A percentile compares a stretch with the other conserved stretches of the same genome.
phyloP scores from a whole-genome alignment of 176 grass and related monocot genomes.

The Canna indica region DNA sequence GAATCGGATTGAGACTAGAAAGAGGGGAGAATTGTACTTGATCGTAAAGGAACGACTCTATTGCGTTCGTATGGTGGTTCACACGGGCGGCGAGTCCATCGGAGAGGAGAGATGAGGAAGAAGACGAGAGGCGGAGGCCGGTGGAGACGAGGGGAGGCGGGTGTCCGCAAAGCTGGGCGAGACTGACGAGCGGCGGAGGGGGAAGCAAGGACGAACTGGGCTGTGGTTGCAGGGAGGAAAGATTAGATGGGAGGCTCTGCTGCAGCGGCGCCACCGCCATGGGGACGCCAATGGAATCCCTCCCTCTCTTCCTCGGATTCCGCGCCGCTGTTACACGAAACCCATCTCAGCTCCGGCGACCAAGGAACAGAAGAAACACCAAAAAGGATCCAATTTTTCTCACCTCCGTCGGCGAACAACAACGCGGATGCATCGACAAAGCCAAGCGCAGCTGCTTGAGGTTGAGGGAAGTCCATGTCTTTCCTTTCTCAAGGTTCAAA shows the following conservation, averaged over 20 bases:
- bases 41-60: constrained; percentile 1
- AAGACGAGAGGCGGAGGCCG: constrained; percentile 4
- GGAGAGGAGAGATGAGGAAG: background rate
- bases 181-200: background rate
- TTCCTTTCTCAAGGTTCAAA: background rate
- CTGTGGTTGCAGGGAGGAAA: background rate
- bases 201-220: background rate
- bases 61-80: background rate
- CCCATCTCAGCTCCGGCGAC: background rate
- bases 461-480: constrained; percentile 10
- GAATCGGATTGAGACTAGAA: background rate
- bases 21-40: too few relatives aligned
- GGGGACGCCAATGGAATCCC: background rate
- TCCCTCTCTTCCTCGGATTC: constrained; percentile 11
- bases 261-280: background rate
- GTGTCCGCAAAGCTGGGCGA: background rate
- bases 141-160: constrained; percentile 3
- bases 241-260: background rate
- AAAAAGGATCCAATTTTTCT: background rate
- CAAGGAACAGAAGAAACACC: background rate
- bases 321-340: background rate
- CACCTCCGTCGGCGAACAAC: constrained; percentile 13
- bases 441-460: background rate
- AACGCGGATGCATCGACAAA: background rate
- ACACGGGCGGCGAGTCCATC: background rate